Conservation (phyloP, 164 flowering plant genomes). For the Stephania yunnanensis region DNA sequence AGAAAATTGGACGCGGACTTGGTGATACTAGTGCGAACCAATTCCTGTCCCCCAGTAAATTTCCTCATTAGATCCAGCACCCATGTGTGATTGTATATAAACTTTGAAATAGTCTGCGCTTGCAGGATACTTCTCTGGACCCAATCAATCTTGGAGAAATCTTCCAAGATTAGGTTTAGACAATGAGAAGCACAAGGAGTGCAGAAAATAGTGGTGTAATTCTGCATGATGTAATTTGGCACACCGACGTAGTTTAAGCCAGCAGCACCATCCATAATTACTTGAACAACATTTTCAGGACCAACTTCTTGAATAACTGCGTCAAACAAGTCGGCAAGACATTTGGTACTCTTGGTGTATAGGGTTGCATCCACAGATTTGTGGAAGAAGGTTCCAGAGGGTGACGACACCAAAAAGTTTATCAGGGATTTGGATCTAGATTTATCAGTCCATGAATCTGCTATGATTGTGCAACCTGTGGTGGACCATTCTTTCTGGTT, state of each 20-base stretch:
- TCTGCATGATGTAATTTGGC: constrained; percentile 61
- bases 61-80: constrained; percentile 74
- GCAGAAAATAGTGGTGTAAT: constrained; percentile 61
- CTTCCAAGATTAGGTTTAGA: constrained; percentile 72
- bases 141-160: constrained; percentile 86
- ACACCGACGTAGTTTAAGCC: constrained; percentile 54
- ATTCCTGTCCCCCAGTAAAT: constrained; percentile 75
- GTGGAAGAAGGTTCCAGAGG: constrained; percentile 82
- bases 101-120: constrained; percentile 76
- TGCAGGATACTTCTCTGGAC: constrained; percentile 68
- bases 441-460: constrained; percentile 89
- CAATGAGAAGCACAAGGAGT: constrained; percentile 90
- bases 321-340: constrained; percentile 68
- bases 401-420: constrained; percentile 88
- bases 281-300: constrained; percentile 82
- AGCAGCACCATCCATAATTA: constrained; percentile 63
- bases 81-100: constrained; percentile 58
- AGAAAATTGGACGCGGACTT: constrained; percentile 69
- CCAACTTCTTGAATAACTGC: constrained; percentile 86
- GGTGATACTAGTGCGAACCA: constrained; percentile 66
- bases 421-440: constrained; percentile 65
- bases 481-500: constrained; percentile 76
- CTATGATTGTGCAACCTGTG: constrained; percentile 85
- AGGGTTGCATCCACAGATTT: constrained; percentile 82
- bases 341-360: constrained; percentile 63